Evolutionary conservation across 257 asterid species (phyloP), one percentile per base, ranked within the genome.

Genomic region (Buddleja alternifolia): DNA sequence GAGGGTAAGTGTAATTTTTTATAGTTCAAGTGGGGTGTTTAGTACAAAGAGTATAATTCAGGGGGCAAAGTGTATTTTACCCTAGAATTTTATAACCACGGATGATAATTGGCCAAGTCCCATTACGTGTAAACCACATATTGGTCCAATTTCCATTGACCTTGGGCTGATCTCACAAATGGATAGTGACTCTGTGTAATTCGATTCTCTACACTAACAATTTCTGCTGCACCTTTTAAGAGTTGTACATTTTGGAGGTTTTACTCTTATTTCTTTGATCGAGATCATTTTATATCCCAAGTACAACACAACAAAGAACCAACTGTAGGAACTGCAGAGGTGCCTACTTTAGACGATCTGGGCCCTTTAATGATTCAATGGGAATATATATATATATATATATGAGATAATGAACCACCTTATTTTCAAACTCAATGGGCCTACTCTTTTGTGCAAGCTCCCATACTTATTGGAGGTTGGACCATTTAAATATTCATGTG

Each of bases 401-500:
- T 29, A 29, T 29, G 7, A 39, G 39, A 63, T 63, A 41, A 56
- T 5, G 1, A 46, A 63, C 4, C 39, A 53, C 48, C 37, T 41
- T 23, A 7, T 58, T 40, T 53, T 52, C 57, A 37, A 65, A 54
- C 44, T 53, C 46, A 57, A 46, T 50, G 60, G 9, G 10, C 52
- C 10, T 46, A 19, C 68, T 40, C 37, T 52, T 40, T 57, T 39
- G 54, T 55, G 77, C 52, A 60, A 17, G 44, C 40, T 50, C 73
- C 73, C 82, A 48, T 63, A 64, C 47, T 63, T 62, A 24, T 56
- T 63, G 76, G 82, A 72, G 56, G 24, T 40, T 69, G 73, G 76
- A 57, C 78, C 73, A 69, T 57, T 73, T n/a, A 44, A 68, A 63
- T 56, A 66, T 75, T 19, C 50, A 60, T 40, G 39, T 14, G 69